phyloP scores from a whole-genome alignment of 2,329 filamentous ascomycete genomes.

The Apiospora arundinis region DNA sequence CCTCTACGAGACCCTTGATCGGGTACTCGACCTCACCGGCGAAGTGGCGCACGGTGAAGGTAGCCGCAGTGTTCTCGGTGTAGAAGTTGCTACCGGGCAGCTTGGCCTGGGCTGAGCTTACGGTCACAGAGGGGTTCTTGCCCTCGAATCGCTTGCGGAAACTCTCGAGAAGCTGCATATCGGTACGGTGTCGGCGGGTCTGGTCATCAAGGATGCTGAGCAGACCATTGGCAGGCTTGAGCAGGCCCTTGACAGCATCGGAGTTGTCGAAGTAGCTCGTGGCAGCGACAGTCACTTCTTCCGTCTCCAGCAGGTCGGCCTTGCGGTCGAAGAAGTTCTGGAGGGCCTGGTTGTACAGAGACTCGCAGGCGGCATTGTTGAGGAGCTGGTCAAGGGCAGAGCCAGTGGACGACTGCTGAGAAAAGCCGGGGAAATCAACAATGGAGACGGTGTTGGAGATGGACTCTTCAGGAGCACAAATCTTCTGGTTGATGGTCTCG shows the following conservation, averaged over 20 bases:
- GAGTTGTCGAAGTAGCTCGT: conserved; percentile 99
- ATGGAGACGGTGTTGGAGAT: conserved; percentile 94
- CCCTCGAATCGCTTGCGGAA: conserved; percentile 91
- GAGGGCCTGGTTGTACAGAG: conserved; percentile 89
- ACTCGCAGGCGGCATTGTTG: conserved; percentile 92
- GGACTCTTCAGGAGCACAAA: conserved; percentile 85
- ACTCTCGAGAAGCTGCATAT: conserved; percentile 89
- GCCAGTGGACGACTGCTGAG: conserved; percentile 81
- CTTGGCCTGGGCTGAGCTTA: conserved; percentile 75
- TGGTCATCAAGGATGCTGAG: conserved; percentile 96
- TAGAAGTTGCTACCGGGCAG: conserved; percentile 89
- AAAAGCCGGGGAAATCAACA: conserved; percentile 95
- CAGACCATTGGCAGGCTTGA: conserved; percentile 92
- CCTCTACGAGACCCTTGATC: conserved; percentile 84
- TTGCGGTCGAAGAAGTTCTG: conserved; percentile 97
- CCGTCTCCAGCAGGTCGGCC: conserved; percentile 89
- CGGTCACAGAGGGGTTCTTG: conserved; percentile 89
- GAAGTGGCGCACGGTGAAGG: conserved; percentile 93
- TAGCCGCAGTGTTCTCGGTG: conserved; percentile 79
- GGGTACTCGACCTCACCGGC: conserved; percentile 96
- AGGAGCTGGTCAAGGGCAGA: conserved; percentile 91
- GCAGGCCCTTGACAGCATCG: conserved; percentile 86
- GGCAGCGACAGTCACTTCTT: conserved; percentile 87
- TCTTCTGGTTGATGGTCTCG: conserved; percentile 87
- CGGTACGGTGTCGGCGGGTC: conserved; percentile 85